These are phyloP conservation scores for Cercospora janseana DNA, from an alignment of 2,329 filamentous ascomycete species.

Conservation along the genomic window DNA sequence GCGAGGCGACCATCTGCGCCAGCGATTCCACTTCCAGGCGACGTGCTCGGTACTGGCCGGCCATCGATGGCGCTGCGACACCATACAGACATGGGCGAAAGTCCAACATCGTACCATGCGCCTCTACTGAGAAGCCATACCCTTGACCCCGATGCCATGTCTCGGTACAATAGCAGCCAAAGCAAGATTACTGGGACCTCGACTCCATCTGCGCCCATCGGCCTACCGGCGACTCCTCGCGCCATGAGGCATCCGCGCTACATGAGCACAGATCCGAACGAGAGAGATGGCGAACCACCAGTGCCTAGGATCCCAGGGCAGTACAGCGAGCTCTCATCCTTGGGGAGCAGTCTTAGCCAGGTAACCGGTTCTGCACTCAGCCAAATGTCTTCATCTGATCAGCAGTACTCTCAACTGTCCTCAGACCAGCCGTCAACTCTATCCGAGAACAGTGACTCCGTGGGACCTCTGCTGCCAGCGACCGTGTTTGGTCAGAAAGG, in stretches of 20 bases:
- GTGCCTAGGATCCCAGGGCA: constrained; percentile 58
- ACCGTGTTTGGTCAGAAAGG: constrained; percentile 48
- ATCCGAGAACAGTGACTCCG: constrained; percentile 37
- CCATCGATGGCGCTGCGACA: constrained; percentile 40
- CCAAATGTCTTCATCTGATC: constrained; percentile 27
- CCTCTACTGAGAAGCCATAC: constrained; percentile 60
- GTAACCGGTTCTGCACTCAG: constrained; percentile 31
- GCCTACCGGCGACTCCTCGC: constrained; percentile 85
- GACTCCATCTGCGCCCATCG: constrained; percentile 59
- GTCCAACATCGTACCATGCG: constrained; percentile 41
- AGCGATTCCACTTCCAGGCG: constrained; percentile 71
- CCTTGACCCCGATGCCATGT: constrained; percentile 56
- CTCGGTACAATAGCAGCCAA: constrained; percentile 36
- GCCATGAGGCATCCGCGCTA: constrained; percentile 82
- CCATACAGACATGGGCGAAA: constrained; percentile 46
- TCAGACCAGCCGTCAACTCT: constrained; percentile 40
- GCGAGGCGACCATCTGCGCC: constrained; percentile 77
- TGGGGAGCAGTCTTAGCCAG: constrained; percentile 32
- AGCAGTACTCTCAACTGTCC: constrained; percentile 29
- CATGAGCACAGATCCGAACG: constrained; percentile 56
- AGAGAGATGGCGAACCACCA: constrained; percentile 51
- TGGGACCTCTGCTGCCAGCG: constrained; percentile 49
- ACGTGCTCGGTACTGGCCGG: constrained; percentile 42
- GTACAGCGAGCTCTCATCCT: constrained; percentile 35
- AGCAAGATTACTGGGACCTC: constrained; percentile 41